Conservation (phyloP, 2,329 filamentous ascomycete species). For the Fusarium pseudograminearum region DNA sequence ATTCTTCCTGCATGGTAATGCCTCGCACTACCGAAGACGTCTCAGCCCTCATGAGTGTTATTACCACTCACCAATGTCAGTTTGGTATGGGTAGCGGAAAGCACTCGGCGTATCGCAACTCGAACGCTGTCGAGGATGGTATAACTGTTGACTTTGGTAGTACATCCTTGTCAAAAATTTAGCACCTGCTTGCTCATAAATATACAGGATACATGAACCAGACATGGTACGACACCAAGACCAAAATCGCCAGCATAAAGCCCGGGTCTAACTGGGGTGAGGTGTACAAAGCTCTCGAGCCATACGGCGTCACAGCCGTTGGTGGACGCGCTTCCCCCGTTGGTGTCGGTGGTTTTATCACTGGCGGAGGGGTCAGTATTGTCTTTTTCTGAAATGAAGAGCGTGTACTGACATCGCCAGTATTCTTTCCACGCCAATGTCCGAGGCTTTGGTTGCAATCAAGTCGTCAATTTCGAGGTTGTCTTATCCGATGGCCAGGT, state of each 20-base stretch:
- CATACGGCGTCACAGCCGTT: background rate
- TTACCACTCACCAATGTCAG: background rate
- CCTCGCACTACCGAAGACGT: background rate
- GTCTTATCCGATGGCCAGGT: background rate
- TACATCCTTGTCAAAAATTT: fast-evolving
- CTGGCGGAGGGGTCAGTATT: background rate
- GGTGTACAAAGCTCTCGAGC: background rate
- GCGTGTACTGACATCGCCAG: background rate
- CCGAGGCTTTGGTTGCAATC: background rate
- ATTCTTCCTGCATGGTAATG: background rate
- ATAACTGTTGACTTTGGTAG: background rate
- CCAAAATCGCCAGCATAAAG: background rate
- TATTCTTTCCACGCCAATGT: background rate
- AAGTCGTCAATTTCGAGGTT: background rate
- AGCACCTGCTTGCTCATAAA: fast-evolving
- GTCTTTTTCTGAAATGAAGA: fast-evolving
- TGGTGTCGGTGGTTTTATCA: background rate
- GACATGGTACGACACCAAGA: background rate
- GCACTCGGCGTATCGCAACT: background rate
- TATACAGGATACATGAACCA: background rate
- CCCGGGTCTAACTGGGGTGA: background rate
- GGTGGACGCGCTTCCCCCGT: background rate
- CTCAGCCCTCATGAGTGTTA: background rate
- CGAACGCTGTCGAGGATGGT: background rate
- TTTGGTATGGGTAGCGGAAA: background rate